Evolutionary conservation across 352 stramenopile species (phyloP).

Genomic region (Pythium rhizo-oryzae): DNA sequence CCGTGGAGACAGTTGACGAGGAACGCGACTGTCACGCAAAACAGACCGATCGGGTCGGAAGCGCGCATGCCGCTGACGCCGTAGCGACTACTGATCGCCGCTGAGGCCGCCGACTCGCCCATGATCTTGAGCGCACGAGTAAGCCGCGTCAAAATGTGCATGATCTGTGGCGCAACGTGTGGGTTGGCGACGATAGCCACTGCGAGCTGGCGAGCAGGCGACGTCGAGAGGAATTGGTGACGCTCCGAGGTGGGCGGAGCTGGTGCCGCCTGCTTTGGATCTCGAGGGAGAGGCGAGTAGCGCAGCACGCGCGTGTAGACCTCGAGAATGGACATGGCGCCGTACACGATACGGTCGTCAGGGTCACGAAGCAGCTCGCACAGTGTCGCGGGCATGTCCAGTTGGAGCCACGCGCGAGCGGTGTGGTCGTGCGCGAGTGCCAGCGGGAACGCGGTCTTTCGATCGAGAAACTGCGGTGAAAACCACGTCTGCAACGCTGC

Average conservation of each 20-base stretch:
- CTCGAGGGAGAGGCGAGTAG: constrained; percentile 4
- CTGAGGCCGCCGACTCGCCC: constrained; percentile 28
- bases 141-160: constrained; percentile 28
- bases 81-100: constrained; percentile 18
- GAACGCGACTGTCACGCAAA: constrained; percentile 25
- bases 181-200: constrained; percentile 3
- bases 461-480: constrained; percentile 34
- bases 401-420: constrained; percentile 35
- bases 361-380: constrained; percentile 37
- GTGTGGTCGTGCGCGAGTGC: constrained; percentile 28
- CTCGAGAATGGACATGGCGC: constrained; percentile 40
- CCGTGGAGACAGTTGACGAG: constrained; percentile 48
- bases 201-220: constrained; percentile 6
- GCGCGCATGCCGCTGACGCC: constrained; percentile 1
- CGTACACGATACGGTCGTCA: constrained; percentile 42
- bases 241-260: not conserved
- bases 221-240: not conserved
- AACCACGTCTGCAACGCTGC: constrained; percentile 45
- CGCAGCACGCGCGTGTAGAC: constrained; percentile 43
- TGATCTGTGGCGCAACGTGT: constrained; percentile 20
- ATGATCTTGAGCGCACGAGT: constrained; percentile 34
- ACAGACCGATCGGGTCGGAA: constrained; percentile 5
- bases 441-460: constrained; percentile 31
- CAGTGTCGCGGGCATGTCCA: constrained; percentile 33
- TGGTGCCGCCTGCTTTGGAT: not conserved